A percentile compares a stretch with the other conserved stretches of the same genome.
Conservation (phyloP, 352 stramenopile genomes). For the Globisporangium mamillatum region DNA sequence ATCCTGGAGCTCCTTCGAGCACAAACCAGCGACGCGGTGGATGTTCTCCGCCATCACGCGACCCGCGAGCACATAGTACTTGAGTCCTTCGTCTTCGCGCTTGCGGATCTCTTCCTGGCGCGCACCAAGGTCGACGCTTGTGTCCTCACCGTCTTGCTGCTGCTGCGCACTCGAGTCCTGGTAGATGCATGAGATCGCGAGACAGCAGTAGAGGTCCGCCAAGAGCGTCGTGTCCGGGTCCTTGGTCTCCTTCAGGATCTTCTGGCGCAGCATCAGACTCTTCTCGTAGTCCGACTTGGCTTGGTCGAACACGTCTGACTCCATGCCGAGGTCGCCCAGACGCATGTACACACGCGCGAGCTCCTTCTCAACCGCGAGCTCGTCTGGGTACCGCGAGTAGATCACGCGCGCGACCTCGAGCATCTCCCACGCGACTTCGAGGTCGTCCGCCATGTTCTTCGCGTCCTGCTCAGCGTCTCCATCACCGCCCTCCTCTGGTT, state of each 20-base stretch:
- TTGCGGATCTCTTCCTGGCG: conserved; percentile 19
- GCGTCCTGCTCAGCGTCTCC: conserved; percentile 60
- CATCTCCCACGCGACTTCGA: conserved; percentile 86
- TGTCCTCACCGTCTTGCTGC: conserved; percentile 8
- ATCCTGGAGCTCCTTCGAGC: conserved; percentile 34
- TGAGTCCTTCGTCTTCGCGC: conserved; percentile 55
- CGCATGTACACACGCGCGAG: conserved; percentile 78
- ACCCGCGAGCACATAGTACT: conserved; percentile 80
- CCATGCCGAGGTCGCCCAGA: conserved; percentile 75
- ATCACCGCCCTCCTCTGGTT: conserved; percentile 18
- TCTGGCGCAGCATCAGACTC: conserved; percentile 63
- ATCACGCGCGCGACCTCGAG: conserved; percentile 83
- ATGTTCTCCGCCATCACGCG: conserved; percentile 83
- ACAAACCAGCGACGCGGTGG: conserved; percentile 47
- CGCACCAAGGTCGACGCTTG: not conserved
- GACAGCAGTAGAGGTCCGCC: conserved; percentile 77
- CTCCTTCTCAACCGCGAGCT: conserved; percentile 71
- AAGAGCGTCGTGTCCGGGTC: conserved; percentile 77
- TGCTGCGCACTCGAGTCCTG: conserved; percentile 40
- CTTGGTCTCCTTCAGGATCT: conserved; percentile 61
- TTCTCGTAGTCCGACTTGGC: conserved; percentile 78
- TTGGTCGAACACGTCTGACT: conserved; percentile 80
- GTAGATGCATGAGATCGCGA: conserved; percentile 87
- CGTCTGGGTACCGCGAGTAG: conserved; percentile 67
- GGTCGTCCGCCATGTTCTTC: conserved; percentile 53